Conservation (phyloP, 192 early-diverging fungal genomes). For the Rhizophagus prolifer region DNA sequence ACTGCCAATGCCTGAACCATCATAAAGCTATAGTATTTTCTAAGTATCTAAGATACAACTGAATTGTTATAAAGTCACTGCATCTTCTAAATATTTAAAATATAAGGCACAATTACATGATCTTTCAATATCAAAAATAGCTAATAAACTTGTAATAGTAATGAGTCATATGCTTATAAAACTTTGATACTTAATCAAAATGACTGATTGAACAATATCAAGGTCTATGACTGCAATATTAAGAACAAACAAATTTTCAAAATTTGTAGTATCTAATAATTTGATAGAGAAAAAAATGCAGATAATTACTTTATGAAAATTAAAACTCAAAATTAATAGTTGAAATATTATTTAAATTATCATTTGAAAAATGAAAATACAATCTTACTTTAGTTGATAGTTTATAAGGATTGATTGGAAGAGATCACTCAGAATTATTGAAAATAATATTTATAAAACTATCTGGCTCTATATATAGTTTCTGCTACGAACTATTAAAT, state of each 20-base stretch:
- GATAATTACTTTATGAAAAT: constrained; percentile 6
- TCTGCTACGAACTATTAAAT: not conserved
- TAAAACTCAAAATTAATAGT: not conserved
- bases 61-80: no score
- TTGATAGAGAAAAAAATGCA: not conserved
- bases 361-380: constrained; percentile 5
- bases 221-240: not conserved
- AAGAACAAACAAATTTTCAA: no score
- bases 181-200: no score
- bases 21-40: no score
- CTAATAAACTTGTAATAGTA: no score
- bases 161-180: no score
- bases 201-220: no score
- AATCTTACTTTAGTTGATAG: not conserved
- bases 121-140: no score
- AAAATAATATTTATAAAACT: constrained; percentile 2
- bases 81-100: no score
- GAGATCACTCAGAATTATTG: not conserved
- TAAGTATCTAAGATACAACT: no score
- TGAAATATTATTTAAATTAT: constrained; percentile 3
- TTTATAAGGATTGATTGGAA: constrained; percentile 1
- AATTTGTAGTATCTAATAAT: constrained; percentile 7
- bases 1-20: no score
- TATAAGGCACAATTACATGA: no score
- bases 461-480: not conserved